Percentiles rank a stretch among this genome's conserved stretches.
Conservation (phyloP, 73 alveolate genomes). For the Stentor roeselii region DNA sequence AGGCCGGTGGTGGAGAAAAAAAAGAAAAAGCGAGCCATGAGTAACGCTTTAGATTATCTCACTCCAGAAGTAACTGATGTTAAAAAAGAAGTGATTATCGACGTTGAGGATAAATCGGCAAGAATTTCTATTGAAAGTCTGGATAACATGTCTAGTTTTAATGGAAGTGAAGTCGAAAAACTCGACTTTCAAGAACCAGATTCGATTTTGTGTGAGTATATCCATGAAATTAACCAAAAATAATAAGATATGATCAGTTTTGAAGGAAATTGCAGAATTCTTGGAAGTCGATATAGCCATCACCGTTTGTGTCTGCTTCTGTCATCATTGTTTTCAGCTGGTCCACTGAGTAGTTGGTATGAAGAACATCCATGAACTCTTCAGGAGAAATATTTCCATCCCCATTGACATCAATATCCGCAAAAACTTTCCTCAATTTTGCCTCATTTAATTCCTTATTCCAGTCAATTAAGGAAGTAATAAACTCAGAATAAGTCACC, state of each 20-base stretch:
- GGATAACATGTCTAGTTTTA: neutral
- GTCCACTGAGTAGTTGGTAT: neutral
- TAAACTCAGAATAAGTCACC: neutral
- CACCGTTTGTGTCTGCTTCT: conserved; percentile 49
- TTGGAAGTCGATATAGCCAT: conserved; percentile 55
- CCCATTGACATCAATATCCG: neutral
- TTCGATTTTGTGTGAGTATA: neutral
- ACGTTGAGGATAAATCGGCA: neutral
- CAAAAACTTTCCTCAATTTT: neutral
- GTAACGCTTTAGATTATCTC: conserved; percentile 16
- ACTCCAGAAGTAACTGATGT: neutral
- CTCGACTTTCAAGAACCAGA: conserved; percentile 18
- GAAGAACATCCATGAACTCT: neutral
- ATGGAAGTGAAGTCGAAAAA: conserved; percentile 6
- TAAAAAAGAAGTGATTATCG: neutral
- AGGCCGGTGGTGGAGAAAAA: neutral
- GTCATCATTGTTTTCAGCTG: neutral
- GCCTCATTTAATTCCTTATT: neutral
- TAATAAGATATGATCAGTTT: too few relatives aligned
- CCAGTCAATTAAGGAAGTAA: neutral
- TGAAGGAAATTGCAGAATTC: too few relatives aligned
- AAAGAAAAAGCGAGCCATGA: conserved; percentile 22
- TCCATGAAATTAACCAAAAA: neutral
- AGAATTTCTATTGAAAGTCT: neutral
- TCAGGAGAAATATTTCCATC: neutral